Conservation (phyloP, 2,329 filamentous ascomycete species). For the Talaromyces sp. region DNA sequence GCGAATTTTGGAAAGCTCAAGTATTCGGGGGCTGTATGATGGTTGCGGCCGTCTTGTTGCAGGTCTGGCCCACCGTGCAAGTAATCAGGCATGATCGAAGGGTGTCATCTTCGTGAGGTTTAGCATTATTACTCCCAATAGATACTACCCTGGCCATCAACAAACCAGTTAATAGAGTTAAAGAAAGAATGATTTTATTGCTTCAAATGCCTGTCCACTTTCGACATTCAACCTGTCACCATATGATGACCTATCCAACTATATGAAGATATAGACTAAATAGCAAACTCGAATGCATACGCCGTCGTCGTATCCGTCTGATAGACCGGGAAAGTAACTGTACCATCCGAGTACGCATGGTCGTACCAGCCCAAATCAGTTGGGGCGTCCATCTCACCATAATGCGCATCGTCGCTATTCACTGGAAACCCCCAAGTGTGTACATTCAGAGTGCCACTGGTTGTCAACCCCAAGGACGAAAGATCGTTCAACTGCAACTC, state of each 20-base stretch:
- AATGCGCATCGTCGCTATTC: slow-evolving; percentile 18
- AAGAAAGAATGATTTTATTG: neutral
- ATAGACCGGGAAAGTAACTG: slow-evolving; percentile 35
- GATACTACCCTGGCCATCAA: no score
- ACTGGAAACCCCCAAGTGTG: slow-evolving; percentile 24
- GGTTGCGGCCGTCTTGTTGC: neutral
- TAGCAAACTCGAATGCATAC: slow-evolving; percentile 38
- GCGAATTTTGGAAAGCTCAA: neutral
- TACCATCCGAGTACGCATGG: slow-evolving; percentile 32
- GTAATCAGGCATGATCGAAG: neutral
- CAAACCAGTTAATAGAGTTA: neutral
- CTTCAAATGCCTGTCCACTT: neutral
- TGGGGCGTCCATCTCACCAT: slow-evolving; percentile 26
- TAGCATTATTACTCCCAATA: no score
- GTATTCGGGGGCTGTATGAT: neutral
- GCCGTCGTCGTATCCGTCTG: slow-evolving; percentile 34
- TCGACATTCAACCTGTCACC: neutral
- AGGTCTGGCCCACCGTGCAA: neutral
- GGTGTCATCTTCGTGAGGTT: neutral
- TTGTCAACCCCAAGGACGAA: slow-evolving; percentile 28
- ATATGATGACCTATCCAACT: neutral
- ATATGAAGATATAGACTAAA: neutral
- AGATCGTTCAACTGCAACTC: slow-evolving; percentile 31
- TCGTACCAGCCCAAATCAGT: slow-evolving; percentile 25
- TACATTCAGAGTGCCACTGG: slow-evolving; percentile 27